Conservation (phyloP, 306 rosid species). For the Glycine latifolia region DNA sequence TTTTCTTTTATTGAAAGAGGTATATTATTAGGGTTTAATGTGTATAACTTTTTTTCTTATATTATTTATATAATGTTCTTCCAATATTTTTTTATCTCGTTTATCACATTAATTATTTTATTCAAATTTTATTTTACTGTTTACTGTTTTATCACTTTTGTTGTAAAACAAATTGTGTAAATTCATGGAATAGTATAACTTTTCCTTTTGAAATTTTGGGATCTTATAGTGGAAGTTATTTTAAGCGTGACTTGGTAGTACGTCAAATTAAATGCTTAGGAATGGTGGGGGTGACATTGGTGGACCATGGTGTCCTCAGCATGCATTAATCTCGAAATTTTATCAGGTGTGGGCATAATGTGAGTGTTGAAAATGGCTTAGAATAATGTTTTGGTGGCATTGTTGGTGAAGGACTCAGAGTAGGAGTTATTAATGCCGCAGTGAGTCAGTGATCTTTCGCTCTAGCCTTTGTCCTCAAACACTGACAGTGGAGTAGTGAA, state of each 20-base stretch:
- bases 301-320: constrained; percentile 44
- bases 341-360: neutral
- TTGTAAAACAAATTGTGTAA: neutral
- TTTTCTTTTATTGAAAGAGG: neutral
- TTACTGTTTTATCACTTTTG: neutral
- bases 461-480: neutral
- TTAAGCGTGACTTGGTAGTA: constrained; percentile 41
- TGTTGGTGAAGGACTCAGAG: constrained; percentile 46
- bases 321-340: constrained; percentile 19
- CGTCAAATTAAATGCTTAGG: constrained; percentile 40
- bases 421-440: constrained; percentile 45
- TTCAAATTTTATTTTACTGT: neutral
- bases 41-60: neutral
- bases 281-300: constrained; percentile 28
- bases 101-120: neutral
- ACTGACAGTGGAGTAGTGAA: neutral
- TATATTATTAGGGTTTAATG: too few relatives aligned
- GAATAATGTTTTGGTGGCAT: constrained; percentile 35
- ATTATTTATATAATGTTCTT: neutral
- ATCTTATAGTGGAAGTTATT: constrained; percentile 22
- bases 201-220: neutral
- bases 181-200: neutral
- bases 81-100: neutral
- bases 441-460: constrained; percentile 27
- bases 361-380: constrained; percentile 18